Percentiles rank a stretch among this genome's conserved stretches.
Evolutionary conservation across 257 asterid genomes (phyloP).

Genomic region (Solanum bukasovii): DNA sequence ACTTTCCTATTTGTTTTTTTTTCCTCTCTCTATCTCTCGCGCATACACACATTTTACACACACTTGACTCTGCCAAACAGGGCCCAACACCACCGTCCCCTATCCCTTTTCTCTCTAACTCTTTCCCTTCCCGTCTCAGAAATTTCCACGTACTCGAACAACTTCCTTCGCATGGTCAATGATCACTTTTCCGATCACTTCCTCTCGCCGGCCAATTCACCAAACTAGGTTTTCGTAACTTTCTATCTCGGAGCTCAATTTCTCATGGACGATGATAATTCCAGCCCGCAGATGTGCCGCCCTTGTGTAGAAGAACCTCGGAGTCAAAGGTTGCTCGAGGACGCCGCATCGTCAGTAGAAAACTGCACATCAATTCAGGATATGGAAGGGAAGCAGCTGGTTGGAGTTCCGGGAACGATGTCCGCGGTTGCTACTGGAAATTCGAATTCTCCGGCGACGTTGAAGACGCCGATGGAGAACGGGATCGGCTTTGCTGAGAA

Average conservation of each 20-base stretch:
- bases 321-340: constrained; percentile 32
- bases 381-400: constrained; percentile 14
- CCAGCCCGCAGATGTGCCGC: neutral
- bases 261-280: neutral
- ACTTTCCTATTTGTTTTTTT: neutral
- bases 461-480: neutral
- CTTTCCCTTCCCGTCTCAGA: neutral
- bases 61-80: neutral
- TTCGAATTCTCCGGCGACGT: neutral
- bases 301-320: constrained; percentile 26
- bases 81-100: neutral
- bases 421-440: neutral
- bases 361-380: constrained; percentile 12
- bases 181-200: neutral
- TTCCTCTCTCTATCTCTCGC: neutral
- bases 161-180: neutral
- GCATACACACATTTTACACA: neutral
- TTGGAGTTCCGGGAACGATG: constrained; percentile 8
- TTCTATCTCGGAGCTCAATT: neutral
- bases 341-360: constrained; percentile 7
- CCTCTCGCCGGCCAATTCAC: neutral
- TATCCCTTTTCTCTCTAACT: neutral
- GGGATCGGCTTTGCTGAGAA: constrained; percentile 14
- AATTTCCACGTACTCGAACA: neutral
- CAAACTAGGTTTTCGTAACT: neutral